phyloP scores from a whole-genome alignment of 2,329 filamentous ascomycete species.

The Cladosporium sphaerospermum region DNA sequence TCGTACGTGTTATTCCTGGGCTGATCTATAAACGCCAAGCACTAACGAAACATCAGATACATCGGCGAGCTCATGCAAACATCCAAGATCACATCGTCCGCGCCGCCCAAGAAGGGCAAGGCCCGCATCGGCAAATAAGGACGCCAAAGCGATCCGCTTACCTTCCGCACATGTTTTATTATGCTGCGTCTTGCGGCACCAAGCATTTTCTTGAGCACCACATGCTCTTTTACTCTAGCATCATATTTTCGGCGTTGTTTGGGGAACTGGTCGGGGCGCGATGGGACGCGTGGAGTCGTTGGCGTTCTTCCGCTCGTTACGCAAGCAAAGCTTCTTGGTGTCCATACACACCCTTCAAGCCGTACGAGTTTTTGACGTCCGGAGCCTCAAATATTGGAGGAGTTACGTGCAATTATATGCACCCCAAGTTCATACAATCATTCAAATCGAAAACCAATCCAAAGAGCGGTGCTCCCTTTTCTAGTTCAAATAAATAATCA shows the following conservation, averaged over 20 bases:
- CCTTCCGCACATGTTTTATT: slow-evolving; percentile 9
- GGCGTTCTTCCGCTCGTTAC: background rate
- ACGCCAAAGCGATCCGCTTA: slow-evolving; percentile 11
- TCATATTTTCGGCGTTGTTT: background rate
- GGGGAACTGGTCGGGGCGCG: background rate
- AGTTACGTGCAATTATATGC: background rate
- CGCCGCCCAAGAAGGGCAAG: slow-evolving; percentile 45
- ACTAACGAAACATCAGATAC: slow-evolving; percentile 55
- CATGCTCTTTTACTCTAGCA: background rate
- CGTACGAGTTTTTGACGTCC: background rate
- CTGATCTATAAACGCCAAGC: background rate
- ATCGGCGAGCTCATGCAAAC: slow-evolving; percentile 91
- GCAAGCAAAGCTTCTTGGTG: background rate
- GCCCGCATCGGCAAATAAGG: slow-evolving; percentile 23
- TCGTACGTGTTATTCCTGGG: slow-evolving; percentile 35
- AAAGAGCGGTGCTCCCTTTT: too few species aligned
- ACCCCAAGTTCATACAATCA: background rate
- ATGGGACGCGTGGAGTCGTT: background rate
- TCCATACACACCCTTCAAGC: background rate
- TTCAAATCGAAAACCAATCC: background rate
- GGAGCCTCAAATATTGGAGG: background rate
- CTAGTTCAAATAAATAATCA: too few species aligned
- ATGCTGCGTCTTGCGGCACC: slow-evolving; percentile 3
- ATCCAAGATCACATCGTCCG: slow-evolving; percentile 52
- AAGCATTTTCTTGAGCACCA: slow-evolving; percentile 4